phyloP scores from a whole-genome alignment of 345 rosid species.

The Schrenkiella parvula region DNA sequence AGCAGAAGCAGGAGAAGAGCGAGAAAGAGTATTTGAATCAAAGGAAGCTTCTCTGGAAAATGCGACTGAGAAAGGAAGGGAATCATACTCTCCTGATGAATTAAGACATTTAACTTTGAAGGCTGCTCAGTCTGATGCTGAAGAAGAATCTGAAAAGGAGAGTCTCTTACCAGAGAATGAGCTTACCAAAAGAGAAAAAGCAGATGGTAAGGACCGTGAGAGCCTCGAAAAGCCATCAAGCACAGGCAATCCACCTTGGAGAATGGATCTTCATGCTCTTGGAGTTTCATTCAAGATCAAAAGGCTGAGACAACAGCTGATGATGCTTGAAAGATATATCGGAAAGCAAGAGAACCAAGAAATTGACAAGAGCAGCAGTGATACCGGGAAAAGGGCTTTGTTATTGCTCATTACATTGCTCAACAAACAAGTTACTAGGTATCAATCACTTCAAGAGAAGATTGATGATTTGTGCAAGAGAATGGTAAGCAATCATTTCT shows the following conservation, averaged over 20 bases:
- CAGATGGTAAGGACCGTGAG: constrained; percentile 29
- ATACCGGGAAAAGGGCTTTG: constrained; percentile 40
- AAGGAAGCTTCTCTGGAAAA: constrained; percentile 29
- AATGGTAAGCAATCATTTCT: constrained; percentile 52
- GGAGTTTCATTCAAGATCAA: constrained; percentile 93
- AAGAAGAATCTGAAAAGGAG: constrained; percentile 43
- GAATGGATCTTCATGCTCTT: constrained; percentile 90
- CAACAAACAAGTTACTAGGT: constrained; percentile 73
- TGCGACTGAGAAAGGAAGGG: constrained; percentile 33
- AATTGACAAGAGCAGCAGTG: constrained; percentile 29
- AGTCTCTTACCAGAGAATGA: background rate
- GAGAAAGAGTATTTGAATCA: constrained; percentile 25
- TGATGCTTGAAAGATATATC: constrained; percentile 74
- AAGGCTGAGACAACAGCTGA: constrained; percentile 84
- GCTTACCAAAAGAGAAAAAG: constrained; percentile 7
- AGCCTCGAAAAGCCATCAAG: constrained; percentile 24
- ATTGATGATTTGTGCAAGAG: constrained; percentile 81
- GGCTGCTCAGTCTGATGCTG: constrained; percentile 36
- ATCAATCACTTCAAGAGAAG: constrained; percentile 85
- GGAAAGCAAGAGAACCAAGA: constrained; percentile 59
- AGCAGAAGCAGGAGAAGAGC: constrained; percentile 38
- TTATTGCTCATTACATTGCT: constrained; percentile 54
- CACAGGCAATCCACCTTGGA: constrained; percentile 48
- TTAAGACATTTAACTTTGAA: constrained; percentile 29
- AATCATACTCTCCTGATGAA: constrained; percentile 60